These are phyloP conservation scores for Rostrohypoxylon terebratum DNA, from an alignment of 495 filamentous ascomycete genomes.

Conservation along the genomic window DNA sequence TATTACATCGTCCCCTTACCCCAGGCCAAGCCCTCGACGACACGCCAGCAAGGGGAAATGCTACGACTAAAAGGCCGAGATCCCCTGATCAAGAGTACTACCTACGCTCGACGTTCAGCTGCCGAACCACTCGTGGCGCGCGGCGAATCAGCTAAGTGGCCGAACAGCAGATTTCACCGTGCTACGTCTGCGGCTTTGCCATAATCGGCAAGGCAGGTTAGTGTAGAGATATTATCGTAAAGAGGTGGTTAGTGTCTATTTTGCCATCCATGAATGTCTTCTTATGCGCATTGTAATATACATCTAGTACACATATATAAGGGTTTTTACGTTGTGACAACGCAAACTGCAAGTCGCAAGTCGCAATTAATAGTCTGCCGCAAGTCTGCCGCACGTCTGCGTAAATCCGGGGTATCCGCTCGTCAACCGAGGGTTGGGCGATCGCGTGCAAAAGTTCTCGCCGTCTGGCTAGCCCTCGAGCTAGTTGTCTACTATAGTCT, in stretches of 20 bases:
- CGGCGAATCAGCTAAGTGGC: constrained; percentile 6
- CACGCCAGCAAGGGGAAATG: constrained; percentile 2
- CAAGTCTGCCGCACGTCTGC: constrained; percentile 28
- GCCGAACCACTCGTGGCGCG: not conserved
- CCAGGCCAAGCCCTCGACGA: not conserved
- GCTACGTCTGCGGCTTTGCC: not conserved
- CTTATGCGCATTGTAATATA: constrained; percentile 30
- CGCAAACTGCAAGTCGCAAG: not conserved
- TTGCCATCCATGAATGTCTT: constrained; percentile 7
- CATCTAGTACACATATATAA: constrained; percentile 25
- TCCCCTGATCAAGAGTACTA: not conserved
- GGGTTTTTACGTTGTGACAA: constrained; percentile 4
- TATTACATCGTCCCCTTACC: constrained; percentile 5
- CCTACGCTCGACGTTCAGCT: not conserved
- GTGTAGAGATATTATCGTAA: constrained; percentile 5
- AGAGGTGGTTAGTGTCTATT: constrained; percentile 31
- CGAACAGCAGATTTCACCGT: not conserved
- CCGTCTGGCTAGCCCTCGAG: not conserved
- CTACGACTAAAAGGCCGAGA: constrained; percentile 11
- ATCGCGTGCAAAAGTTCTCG: not conserved
- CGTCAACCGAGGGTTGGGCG: constrained; percentile 2
- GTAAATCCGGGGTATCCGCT: not conserved
- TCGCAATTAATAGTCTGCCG: constrained; percentile 14
- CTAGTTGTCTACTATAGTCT: constrained; percentile 18
- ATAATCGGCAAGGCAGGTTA: not conserved